These are phyloP conservation scores for Fusarium sp. DNA, from an alignment of 2,329 filamentous ascomycete species.

Conservation along the genomic window DNA sequence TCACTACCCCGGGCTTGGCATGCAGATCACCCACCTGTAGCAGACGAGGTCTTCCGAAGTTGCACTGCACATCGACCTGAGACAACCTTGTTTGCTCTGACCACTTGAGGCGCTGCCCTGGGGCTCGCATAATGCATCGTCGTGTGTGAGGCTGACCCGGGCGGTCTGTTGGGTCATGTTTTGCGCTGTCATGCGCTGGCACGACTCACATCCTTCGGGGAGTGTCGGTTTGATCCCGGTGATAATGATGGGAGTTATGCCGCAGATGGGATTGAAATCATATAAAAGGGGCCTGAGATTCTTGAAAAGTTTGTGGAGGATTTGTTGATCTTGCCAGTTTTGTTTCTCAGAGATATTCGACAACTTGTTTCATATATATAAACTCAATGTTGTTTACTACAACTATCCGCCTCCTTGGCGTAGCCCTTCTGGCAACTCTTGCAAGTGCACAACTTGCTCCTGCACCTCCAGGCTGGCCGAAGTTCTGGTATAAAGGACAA, in stretches of 20 bases:
- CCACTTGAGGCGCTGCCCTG: conserved; percentile 16
- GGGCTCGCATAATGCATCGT: conserved; percentile 10
- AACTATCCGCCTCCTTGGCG: background rate
- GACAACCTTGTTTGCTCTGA: background rate
- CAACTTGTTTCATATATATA: background rate
- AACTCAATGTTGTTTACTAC: background rate
- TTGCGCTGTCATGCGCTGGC: conserved; percentile 30
- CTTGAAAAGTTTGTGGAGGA: rapidly evolving
- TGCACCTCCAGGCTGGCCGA: conserved; percentile 39
- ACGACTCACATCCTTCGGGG: conserved; percentile 25
- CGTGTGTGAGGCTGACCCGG: conserved; percentile 2
- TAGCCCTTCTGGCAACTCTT: background rate
- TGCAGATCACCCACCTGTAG: background rate
- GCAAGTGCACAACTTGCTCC: conserved; percentile 14
- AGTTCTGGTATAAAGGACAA: conserved; percentile 40
- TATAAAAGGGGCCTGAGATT: background rate
- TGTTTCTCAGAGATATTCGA: too few species aligned
- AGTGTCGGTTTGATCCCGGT: conserved; percentile 31
- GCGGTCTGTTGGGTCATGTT: conserved; percentile 6
- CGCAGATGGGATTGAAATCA: background rate
- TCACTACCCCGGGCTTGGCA: conserved; percentile 2
- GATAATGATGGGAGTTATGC: background rate
- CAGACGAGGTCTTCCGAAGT: background rate
- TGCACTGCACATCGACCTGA: conserved; percentile 9
- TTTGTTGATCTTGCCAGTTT: background rate